Evolutionary conservation across 768 basidiomycete species (phyloP).

Genomic region (Rubroboletus satanas): DNA sequence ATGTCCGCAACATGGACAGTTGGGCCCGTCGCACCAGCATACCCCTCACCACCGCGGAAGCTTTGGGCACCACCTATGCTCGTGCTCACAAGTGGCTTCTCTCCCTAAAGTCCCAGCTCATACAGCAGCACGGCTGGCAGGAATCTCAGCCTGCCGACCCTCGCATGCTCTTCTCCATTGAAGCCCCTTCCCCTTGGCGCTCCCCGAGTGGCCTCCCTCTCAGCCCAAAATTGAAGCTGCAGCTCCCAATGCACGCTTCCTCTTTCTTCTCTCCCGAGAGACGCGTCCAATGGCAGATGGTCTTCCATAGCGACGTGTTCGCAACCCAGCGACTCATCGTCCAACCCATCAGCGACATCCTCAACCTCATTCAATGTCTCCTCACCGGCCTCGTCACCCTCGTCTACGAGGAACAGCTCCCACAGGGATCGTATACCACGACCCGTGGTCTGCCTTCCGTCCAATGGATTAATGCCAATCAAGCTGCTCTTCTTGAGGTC

Average conservation of each 20-base stretch:
- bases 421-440: conserved; percentile 66
- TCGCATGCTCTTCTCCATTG: conserved; percentile 76
- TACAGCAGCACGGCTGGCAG: conserved; percentile 68
- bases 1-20: conserved; percentile 77
- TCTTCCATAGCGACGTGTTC: conserved; percentile 77
- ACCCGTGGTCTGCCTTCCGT: conserved; percentile 72
- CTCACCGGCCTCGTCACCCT: conserved; percentile 70
- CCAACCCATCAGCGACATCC: conserved; percentile 65
- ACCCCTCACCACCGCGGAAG: conserved; percentile 78
- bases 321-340: conserved; percentile 66
- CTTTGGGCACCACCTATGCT: conserved; percentile 75
- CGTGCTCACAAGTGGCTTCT: conserved; percentile 76
- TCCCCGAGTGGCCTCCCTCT: conserved; percentile 73
- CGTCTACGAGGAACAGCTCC: conserved; percentile 71
- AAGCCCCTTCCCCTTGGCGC: conserved; percentile 74
- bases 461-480: conserved; percentile 74
- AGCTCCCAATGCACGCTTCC: conserved; percentile 73
- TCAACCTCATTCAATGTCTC: conserved; percentile 66
- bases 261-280: conserved; percentile 85
- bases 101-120: conserved; percentile 56
- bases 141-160: conserved; percentile 56
- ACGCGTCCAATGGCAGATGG: conserved; percentile 87
- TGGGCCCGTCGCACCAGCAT: conserved; percentile 80
- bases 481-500: conserved; percentile 62
- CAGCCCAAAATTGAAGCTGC: conserved; percentile 66